These are phyloP conservation scores for Cordyceps fumosorosea DNA, from an alignment of 2,329 filamentous ascomycete genomes.

Conservation along the genomic window DNA sequence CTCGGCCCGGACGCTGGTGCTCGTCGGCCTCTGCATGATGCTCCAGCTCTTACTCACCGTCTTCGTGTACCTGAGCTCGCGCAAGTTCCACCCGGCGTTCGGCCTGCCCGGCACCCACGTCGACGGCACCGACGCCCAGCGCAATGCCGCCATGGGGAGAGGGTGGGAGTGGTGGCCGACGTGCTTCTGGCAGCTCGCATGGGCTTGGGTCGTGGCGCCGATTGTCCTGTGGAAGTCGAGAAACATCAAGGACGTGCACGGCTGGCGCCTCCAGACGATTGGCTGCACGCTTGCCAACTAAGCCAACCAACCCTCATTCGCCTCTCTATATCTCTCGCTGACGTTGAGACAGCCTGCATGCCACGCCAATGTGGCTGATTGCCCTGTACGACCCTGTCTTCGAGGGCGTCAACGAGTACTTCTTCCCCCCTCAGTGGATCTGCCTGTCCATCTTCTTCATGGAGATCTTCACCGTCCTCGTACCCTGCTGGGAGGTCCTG, in stretches of 20 bases:
- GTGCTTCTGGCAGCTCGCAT: conserved; percentile 54
- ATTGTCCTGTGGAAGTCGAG: conserved; percentile 53
- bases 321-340: background rate
- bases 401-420: conserved; percentile 39
- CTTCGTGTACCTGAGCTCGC: conserved; percentile 54
- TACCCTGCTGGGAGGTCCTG: conserved; percentile 55
- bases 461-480: conserved; percentile 55
- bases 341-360: conserved; percentile 5
- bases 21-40: conserved; percentile 48
- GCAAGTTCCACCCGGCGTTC: conserved; percentile 54
- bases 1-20: conserved; percentile 37
- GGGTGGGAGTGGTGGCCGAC: conserved; percentile 64
- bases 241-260: conserved; percentile 55
- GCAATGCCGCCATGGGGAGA: conserved; percentile 34
- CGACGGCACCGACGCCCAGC: conserved; percentile 43
- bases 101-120: conserved; percentile 56
- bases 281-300: conserved; percentile 38
- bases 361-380: conserved; percentile 45
- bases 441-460: conserved; percentile 45
- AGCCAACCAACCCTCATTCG: conserved; percentile 4
- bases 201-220: conserved; percentile 55
- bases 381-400: conserved; percentile 39
- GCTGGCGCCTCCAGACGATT: conserved; percentile 58
- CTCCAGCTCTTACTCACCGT: conserved; percentile 52
- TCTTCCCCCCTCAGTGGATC: conserved; percentile 50